phyloP scores from a whole-genome alignment of 495 filamentous ascomycete species.

The Halenospora varia region DNA sequence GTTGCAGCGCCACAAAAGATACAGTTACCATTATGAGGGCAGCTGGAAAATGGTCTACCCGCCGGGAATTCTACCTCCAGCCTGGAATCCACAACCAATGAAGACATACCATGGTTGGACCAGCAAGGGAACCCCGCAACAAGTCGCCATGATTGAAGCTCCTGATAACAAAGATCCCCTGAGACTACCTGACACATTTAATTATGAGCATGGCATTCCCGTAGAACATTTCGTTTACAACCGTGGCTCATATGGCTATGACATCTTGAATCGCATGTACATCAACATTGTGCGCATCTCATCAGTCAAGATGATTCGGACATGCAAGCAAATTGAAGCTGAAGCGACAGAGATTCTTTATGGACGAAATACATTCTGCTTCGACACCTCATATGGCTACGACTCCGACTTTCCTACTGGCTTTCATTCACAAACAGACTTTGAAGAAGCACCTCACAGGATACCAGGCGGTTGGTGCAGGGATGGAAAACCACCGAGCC shows the following conservation, averaged over 20 bases:
- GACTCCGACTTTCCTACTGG: not conserved
- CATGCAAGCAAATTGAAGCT: not conserved
- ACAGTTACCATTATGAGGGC: not conserved
- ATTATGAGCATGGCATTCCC: not conserved
- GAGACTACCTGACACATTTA: not conserved
- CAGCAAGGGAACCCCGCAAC: not conserved
- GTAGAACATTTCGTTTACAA: not conserved
- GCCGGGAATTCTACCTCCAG: not conserved
- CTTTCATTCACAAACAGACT: not conserved
- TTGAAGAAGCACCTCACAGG: not conserved
- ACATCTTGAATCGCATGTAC: not conserved
- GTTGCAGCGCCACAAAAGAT: not conserved
- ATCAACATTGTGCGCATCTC: not conserved
- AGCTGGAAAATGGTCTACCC: not conserved
- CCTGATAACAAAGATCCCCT: not conserved
- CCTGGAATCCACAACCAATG: not conserved
- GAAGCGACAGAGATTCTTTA: not conserved
- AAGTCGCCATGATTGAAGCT: not conserved
- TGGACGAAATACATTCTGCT: not conserved
- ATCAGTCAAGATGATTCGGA: not conserved
- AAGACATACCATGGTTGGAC: not conserved
- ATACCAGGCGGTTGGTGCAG: not conserved
- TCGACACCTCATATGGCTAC: not conserved
- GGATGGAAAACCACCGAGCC: not conserved
- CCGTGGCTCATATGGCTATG: not conserved